A percentile compares a stretch with the other conserved stretches of the same genome.
phyloP scores from a whole-genome alignment of 495 filamentous ascomycete genomes.

The Durotheca rogersii region DNA sequence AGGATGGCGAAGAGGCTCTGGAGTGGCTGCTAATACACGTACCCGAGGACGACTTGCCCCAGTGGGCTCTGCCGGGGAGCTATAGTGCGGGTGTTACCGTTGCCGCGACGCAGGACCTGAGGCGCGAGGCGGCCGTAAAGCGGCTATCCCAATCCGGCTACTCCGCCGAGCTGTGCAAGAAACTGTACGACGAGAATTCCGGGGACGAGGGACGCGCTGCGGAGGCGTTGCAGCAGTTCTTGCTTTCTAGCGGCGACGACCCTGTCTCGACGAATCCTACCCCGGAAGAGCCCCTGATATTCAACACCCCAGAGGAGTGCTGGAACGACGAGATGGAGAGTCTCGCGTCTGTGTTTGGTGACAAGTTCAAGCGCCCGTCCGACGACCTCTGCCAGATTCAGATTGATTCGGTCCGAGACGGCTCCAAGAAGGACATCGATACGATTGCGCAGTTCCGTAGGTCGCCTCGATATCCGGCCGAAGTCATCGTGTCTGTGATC shows the following conservation, averaged over 20 bases:
- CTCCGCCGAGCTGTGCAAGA: conserved; percentile 75
- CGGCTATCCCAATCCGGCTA: conserved; percentile 82
- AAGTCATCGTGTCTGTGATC: conserved; percentile 72
- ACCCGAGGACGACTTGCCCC: conserved; percentile 90
- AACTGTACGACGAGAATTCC: conserved; percentile 62
- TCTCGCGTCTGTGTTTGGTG: conserved; percentile 75
- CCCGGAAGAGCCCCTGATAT: conserved; percentile 41
- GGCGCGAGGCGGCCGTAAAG: conserved; percentile 75
- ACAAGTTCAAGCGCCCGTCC: conserved; percentile 59
- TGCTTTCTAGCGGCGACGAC: conserved; percentile 53
- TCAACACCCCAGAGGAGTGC: conserved; percentile 50
- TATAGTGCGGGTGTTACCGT: conserved; percentile 88
- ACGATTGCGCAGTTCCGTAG: conserved; percentile 53
- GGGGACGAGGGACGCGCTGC: conserved; percentile 80
- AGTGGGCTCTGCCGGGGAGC: conserved; percentile 84
- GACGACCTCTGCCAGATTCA: conserved; percentile 64
- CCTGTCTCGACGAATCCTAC: conserved; percentile 4
- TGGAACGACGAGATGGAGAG: conserved; percentile 86
- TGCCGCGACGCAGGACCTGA: conserved; percentile 68
- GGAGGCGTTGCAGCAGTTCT: conserved; percentile 69
- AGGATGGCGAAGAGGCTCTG: conserved; percentile 87
- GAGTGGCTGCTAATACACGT: conserved; percentile 94
- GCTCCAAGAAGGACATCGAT: conserved; percentile 44
- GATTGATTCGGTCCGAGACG: conserved; percentile 48
- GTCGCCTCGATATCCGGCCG: conserved; percentile 66